Conservation (phyloP, 2,329 filamentous ascomycete genomes). For the Sarocladium strictum region DNA sequence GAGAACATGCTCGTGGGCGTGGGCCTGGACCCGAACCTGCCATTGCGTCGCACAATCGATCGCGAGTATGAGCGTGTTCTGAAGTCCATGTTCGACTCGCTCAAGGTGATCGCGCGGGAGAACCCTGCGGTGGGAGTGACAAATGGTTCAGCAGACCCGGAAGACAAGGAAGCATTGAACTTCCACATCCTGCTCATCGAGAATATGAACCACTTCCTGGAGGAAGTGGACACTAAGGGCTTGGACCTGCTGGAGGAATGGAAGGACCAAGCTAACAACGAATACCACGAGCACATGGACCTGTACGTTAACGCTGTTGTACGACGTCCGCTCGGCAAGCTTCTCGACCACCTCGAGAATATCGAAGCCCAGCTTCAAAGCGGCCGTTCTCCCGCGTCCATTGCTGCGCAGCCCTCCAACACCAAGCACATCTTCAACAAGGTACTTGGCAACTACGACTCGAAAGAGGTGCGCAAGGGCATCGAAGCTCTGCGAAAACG, state of each 20-base stretch:
- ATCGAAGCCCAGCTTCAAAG: slow-evolving; percentile 66
- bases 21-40: slow-evolving; percentile 47
- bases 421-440: slow-evolving; percentile 81
- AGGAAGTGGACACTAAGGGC: slow-evolving; percentile 74
- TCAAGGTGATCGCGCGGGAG: slow-evolving; percentile 85
- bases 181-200: slow-evolving; percentile 97
- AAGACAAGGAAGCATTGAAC: slow-evolving; percentile 95
- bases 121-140: slow-evolving; percentile 45
- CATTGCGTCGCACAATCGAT: slow-evolving; percentile 72
- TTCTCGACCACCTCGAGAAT: slow-evolving; percentile 87
- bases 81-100: slow-evolving; percentile 92
- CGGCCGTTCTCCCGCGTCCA: slow-evolving; percentile 53
- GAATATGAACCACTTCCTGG: slow-evolving; percentile 97
- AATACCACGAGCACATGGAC: slow-evolving; percentile 80
- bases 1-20: slow-evolving; percentile 72
- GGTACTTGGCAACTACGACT: slow-evolving; percentile 71
- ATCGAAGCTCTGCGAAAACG: slow-evolving; percentile 83
- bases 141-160: slow-evolving; percentile 47
- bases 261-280: slow-evolving; percentile 69
- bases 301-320: slow-evolving; percentile 86
- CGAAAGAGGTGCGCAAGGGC: slow-evolving; percentile 81
- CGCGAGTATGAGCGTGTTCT: slow-evolving; percentile 84
- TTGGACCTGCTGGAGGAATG: slow-evolving; percentile 77
- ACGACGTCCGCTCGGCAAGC: slow-evolving; percentile 79
- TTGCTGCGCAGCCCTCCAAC: slow-evolving; percentile 78